Evolutionary conservation across 768 basidiomycete species (phyloP).

Genomic region (Cystoderma amianthinum): DNA sequence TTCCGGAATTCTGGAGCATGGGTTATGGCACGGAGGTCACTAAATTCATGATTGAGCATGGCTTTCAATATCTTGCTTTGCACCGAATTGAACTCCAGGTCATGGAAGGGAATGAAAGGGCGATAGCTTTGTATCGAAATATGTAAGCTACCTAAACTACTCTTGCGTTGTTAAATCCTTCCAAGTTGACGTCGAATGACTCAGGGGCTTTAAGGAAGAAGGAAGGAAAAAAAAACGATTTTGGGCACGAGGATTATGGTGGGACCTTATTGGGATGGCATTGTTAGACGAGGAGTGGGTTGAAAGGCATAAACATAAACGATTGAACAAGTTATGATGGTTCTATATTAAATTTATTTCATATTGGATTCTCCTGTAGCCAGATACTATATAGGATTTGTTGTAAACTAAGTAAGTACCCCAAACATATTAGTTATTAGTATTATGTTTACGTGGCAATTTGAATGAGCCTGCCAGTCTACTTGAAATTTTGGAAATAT

Average conservation of each 20-base stretch:
- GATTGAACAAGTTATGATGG: neutral
- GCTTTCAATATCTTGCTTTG: slow-evolving; percentile 29
- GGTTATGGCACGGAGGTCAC: slow-evolving; percentile 36
- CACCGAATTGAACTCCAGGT: slow-evolving; percentile 34
- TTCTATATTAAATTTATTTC: neutral
- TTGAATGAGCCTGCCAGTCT: too few relatives aligned
- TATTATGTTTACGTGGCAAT: too few relatives aligned
- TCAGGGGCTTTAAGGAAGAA: slow-evolving; percentile 15
- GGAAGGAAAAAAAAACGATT: slow-evolving; percentile 12
- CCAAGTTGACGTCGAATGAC: neutral
- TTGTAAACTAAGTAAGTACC: too few relatives aligned
- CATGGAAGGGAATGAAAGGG: slow-evolving; percentile 28
- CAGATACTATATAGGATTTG: too few relatives aligned
- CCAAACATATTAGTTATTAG: too few relatives aligned
- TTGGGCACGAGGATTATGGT: slow-evolving; percentile 13
- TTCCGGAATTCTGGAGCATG: slow-evolving; percentile 23
- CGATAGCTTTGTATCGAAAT: slow-evolving; percentile 31
- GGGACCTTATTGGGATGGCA: slow-evolving; percentile 14
- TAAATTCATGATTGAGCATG: slow-evolving; percentile 30
- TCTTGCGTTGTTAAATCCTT: neutral
- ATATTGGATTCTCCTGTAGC: too few relatives aligned
- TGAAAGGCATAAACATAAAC: neutral
- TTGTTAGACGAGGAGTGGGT: slow-evolving; percentile 17
- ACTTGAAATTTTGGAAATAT: too few relatives aligned
- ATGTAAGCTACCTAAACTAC: slow-evolving; percentile 21